Percentiles rank a stretch among this genome's conserved stretches.
Conservation (phyloP, 371 early-diverging fungal species). For the Thermomucor indicae-seudaticae region DNA sequence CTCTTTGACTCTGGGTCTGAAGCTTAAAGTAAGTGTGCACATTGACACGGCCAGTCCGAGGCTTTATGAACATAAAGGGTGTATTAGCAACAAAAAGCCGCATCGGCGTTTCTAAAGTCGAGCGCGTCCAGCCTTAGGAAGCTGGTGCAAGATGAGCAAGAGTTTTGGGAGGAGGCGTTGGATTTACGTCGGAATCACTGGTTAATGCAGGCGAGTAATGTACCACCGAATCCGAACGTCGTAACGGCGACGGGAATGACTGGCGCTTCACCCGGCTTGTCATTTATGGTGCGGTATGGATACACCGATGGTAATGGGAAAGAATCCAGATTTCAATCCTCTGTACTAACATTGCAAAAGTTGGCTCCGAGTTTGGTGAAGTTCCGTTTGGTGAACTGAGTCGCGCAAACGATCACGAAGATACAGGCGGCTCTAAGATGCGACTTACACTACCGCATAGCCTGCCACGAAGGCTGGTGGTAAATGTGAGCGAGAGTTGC, state of each 20-base stretch:
- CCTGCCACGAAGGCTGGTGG: constrained; percentile 9
- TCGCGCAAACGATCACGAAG: constrained; percentile 16
- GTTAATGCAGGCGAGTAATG: constrained; percentile 53
- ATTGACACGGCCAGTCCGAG: too few species aligned
- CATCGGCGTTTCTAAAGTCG: constrained; percentile 52
- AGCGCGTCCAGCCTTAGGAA: constrained; percentile 47
- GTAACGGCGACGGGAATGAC: neutral
- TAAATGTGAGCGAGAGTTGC: constrained; percentile 3
- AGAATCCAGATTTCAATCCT: neutral
- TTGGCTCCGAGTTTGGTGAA: constrained; percentile 37
- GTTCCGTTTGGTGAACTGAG: constrained; percentile 29
- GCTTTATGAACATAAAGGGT: too few species aligned
- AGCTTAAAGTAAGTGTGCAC: constrained; percentile 36
- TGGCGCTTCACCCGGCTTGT: constrained; percentile 15
- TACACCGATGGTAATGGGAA: constrained; percentile 59
- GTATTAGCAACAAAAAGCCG: constrained; percentile 55
- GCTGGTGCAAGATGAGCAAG: constrained; percentile 53
- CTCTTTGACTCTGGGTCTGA: constrained; percentile 66
- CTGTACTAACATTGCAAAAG: constrained; percentile 12
- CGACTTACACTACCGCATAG: constrained; percentile 18
- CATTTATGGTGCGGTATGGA: constrained; percentile 53
- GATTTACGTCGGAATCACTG: constrained; percentile 62
- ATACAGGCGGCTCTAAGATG: constrained; percentile 2
- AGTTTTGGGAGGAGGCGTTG: constrained; percentile 68
- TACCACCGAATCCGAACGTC: constrained; percentile 6